Evolutionary conservation across 148 eudicot genomes (phyloP).

Genomic region (Gaultheria prostrata): DNA sequence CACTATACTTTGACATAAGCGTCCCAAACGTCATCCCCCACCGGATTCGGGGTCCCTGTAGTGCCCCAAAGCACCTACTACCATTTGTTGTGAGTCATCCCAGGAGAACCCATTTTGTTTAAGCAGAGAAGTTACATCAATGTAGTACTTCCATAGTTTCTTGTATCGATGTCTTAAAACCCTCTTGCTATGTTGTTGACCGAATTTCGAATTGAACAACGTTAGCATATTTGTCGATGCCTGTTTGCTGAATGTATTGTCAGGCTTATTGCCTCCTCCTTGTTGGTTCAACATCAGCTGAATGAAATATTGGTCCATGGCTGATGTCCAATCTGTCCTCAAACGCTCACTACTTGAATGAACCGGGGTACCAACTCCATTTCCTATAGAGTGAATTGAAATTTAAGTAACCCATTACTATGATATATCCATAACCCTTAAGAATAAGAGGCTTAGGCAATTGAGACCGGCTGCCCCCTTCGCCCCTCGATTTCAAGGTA

Average conservation of each 20-base stretch:
- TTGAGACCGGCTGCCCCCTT: too few relatives aligned
- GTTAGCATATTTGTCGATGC: conserved; percentile 34
- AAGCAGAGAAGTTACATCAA: conserved; percentile 24
- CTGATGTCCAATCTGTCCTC: conserved; percentile 31
- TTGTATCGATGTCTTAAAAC: conserved; percentile 38
- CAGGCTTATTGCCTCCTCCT: conserved; percentile 32
- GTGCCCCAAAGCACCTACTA: too few relatives aligned
- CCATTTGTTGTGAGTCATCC: conserved; percentile 32
- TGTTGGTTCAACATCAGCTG: conserved; percentile 29
- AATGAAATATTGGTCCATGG: conserved; percentile 33
- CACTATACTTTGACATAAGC: conserved; percentile 32
- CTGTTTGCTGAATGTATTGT: conserved; percentile 26
- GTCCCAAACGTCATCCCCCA: conserved; percentile 34
- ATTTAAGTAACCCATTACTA: background rate
- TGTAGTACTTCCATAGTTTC: conserved; percentile 34
- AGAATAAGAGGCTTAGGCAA: too few relatives aligned
- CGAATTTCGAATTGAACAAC: conserved; percentile 27
- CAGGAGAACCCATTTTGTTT: conserved; percentile 37
- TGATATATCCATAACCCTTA: too few relatives aligned
- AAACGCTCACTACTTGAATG: conserved; percentile 26
- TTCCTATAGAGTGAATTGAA: conserved; percentile 14
- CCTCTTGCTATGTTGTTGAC: conserved; percentile 32
- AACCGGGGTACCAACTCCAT: conserved; percentile 14
- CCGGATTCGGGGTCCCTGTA: too few relatives aligned
- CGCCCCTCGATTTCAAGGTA: too few relatives aligned